Evolutionary conservation across 129 eudicot species (phyloP), one percentile per base, ranked within the genome.

Genomic region (Escallonia rubra): DNA sequence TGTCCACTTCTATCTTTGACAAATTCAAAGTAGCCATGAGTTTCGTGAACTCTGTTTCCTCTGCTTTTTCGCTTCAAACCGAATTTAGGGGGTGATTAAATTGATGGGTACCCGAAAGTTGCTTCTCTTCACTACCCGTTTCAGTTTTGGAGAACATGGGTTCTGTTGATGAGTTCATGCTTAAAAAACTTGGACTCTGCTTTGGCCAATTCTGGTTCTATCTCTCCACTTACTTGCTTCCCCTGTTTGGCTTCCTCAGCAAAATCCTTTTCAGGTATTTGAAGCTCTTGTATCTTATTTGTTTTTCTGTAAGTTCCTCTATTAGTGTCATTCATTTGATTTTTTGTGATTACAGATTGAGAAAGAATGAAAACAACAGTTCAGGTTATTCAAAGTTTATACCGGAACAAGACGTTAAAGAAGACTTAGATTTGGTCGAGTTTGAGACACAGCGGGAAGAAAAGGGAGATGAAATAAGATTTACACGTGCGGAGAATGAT

Each of bases 21-120:
- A 16, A 72, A 70, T 82, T 84, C 83, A 82, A 90, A 15, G 62
- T 6, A 12, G 77, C 67, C 74, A 90, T 84, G 78, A 84, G 57
- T 77, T 74, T 55, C 38, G 9, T 43, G 63, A 71, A 10, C 79
- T 69, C 49, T 66, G 53, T 60, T 43, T 64, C 57, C 15, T 73
- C 66, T 16, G 38, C 47, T 64, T 66, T 10, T 3, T 81, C 81
- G 80, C 95, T 87, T 87, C 77, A 40, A 65, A 46, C 69, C 43
- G 70, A 81, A 86, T 83, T 86, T 47, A 78, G 7, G 57, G 42
- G 16, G 41, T 61, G 55, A 72, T 52, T 84, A 72, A 65, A 72
- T 57, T 75, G 73, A 73, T 80, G 78, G 68, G 15, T 73, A 53
- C 57, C 54, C 15, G 12, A 3, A 59, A 52, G 59, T 10, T 63